phyloP scores from a whole-genome alignment of 164 flowering plant genomes.

The Litsea cubeba region DNA sequence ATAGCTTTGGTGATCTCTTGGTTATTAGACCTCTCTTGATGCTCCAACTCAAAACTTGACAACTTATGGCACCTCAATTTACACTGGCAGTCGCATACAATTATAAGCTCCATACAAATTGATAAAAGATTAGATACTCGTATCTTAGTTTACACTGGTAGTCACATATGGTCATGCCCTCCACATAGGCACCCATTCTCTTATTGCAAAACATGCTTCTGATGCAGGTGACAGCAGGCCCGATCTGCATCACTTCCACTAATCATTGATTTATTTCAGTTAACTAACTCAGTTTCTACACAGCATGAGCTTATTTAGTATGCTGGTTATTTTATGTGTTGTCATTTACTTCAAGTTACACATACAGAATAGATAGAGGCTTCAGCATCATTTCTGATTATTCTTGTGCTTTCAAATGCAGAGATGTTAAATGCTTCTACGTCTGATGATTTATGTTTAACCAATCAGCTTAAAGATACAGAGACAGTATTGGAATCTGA shows the following conservation, averaged over 20 bases:
- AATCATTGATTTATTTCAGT: neutral
- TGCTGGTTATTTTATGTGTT: neutral
- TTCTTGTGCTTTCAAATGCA: neutral
- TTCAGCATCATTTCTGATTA: neutral
- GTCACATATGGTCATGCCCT: too few species aligned
- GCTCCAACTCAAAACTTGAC: too few species aligned
- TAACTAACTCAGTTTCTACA: neutral
- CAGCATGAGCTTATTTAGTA: neutral
- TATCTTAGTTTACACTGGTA: too few species aligned
- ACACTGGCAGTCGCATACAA: too few species aligned
- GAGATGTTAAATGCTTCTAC: conserved; percentile 8
- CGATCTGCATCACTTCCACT: neutral
- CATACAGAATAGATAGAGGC: neutral
- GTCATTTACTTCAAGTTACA: neutral
- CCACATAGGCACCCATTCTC: neutral
- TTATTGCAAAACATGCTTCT: conserved; percentile 1
- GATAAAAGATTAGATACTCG: too few species aligned
- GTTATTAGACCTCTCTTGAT: too few species aligned
- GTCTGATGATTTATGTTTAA: conserved; percentile 37
- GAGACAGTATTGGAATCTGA: conserved; percentile 49
- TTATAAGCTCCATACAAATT: too few species aligned
- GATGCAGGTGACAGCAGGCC: neutral
- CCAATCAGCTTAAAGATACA: conserved; percentile 32
- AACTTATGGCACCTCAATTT: too few species aligned
- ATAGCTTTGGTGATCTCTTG: too few species aligned